Evolutionary conservation across 805 yeast genomes (phyloP), one percentile per base, ranked within the genome.

Genomic region (Tetrapisispora namnaoensis): DNA sequence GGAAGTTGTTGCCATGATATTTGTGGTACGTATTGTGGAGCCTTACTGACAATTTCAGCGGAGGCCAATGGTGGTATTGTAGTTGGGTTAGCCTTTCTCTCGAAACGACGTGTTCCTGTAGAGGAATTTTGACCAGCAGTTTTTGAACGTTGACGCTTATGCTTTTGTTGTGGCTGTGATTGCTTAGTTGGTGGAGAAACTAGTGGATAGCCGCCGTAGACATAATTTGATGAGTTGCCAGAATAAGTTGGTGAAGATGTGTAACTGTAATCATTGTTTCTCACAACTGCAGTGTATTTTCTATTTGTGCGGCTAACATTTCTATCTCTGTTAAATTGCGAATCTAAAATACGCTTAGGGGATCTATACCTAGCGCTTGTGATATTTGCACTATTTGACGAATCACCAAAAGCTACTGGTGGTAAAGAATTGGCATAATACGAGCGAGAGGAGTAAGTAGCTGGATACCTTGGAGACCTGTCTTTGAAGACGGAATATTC

Each of bases 1-100:
- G 89, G 89, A 49, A 90, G 69, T 27, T 79, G 69, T 61, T 81
- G 84, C 74, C 86, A 86, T 49, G 78, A 79, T 52, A 73, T 68
- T 49, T 76, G 74, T n/a, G 76, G 70, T 44, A 70, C 70, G 24
- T 58, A 58, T 14, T 61, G 58, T 10, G 71, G 66, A 7, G 60
- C 56, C 10, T 44, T 44, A 10, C 61, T 53, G 17, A 64, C 68
- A 47, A 63, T 57, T 7, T 40, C 46, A 9, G 61, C 55, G 4
- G 67, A 63, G 11, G 66, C 64, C 41, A 62, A 48, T 50, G 65
- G 67, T 55, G 59, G 45, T 42, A 55, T 49, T 51, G 63, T 57
- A 56, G 77, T 65, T 16, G 70, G 55, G 17, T 49, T 46, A 8
- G 54, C 44, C 37, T 53, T 53, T 42, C 53, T 54, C 28, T 48